Base-by-base conservation (phyloP, 1,284 basidiomycete genomes). In the Kalmanozyma brasiliensis region DNA sequence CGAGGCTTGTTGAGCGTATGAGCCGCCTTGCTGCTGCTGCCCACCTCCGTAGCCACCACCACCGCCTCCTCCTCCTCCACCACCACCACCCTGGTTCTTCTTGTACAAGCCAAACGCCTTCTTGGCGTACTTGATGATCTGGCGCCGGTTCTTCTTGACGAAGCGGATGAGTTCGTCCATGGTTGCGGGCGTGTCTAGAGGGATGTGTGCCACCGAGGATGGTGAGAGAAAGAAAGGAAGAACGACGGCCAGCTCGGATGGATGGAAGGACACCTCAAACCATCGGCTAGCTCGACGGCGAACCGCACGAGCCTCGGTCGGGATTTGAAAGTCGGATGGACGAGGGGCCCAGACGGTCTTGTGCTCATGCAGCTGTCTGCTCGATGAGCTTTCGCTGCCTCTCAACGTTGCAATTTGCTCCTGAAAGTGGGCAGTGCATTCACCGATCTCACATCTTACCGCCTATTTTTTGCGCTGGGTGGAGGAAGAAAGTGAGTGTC, bases 91-190 rank as follows among this genome's bases (percentile, higher is more conserved):
- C 49, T 78, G 45, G 30, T 62, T 66, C 47, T 77, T 76, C 60
- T 73, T 75, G 44, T 53, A 76, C 49, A 52, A 76, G 13, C 42
- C 34, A 42, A 78, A 78, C 1, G 67, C 73, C 64, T 79, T 79
- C 38, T 79, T 79, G 53, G 58, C 72, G 29, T 67, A 47, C 7
- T 40, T 33, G 20, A 70, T 73, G 68, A 79, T 76, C 49, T 77
- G 74, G 24, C 55, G 51, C 29, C 70, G 46, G 43, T 79, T 73
- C 55, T 68, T 52, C 58, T 79, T 79, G 60, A 77, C 47, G 57
- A 79, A 76, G 53, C 73, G 59, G 11, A 79, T 60, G 36, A 76
- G 47, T 10, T 79, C 47, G 60, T 78, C 74, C 70, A 73, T 76
- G 41, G 8, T 65, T 38, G 51, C 33, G 14, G 16, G 11, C 23